These are phyloP conservation scores for Hypericum perforatum DNA, from an alignment of 345 rosid species.

Conservation along the genomic window DNA sequence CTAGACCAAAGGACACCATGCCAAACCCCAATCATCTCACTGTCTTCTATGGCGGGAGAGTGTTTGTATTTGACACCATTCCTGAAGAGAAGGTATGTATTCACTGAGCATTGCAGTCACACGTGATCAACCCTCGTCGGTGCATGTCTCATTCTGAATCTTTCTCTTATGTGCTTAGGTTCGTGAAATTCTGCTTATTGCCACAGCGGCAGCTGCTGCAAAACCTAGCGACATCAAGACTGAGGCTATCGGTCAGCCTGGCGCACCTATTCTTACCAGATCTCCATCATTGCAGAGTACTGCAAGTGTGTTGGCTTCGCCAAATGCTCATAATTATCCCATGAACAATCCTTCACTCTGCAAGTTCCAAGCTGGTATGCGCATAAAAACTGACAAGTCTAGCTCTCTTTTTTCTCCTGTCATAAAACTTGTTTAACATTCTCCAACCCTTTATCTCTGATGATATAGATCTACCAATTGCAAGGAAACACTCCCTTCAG, in stretches of 20 bases:
- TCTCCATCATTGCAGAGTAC: conserved; percentile 77
- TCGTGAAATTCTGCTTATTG: conserved; percentile 58
- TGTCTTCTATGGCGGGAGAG: conserved; percentile 70
- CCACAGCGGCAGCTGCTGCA: conserved; percentile 18
- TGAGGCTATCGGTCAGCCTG: conserved; percentile 23
- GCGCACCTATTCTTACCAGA: conserved; percentile 59
- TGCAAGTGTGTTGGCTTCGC: conserved; percentile 45
- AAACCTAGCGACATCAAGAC: conserved; percentile 32
- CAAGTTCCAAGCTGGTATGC: conserved; percentile 71
- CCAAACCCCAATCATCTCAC: conserved; percentile 54
- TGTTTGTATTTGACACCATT: conserved; percentile 57
- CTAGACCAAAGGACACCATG: conserved; percentile 25
- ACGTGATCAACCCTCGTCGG: not conserved
- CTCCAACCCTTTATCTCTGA: conserved; percentile 9
- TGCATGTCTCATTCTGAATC: too few species aligned
- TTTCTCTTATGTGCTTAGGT: conserved; percentile 26
- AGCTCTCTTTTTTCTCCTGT: conserved; percentile 1
- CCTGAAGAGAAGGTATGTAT: conserved; percentile 56
- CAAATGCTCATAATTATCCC: conserved; percentile 18
- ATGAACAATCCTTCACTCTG: conserved; percentile 13
- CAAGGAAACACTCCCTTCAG: conserved; percentile 89
- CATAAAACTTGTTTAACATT: conserved; percentile 6
- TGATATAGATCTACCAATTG: conserved; percentile 61
- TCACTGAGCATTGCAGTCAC: not conserved
- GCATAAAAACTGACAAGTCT: not conserved